Evolutionary conservation across 352 stramenopile genomes (phyloP), one percentile per base, ranked within the genome.

Genomic region (Phytophthora nicotianae): DNA sequence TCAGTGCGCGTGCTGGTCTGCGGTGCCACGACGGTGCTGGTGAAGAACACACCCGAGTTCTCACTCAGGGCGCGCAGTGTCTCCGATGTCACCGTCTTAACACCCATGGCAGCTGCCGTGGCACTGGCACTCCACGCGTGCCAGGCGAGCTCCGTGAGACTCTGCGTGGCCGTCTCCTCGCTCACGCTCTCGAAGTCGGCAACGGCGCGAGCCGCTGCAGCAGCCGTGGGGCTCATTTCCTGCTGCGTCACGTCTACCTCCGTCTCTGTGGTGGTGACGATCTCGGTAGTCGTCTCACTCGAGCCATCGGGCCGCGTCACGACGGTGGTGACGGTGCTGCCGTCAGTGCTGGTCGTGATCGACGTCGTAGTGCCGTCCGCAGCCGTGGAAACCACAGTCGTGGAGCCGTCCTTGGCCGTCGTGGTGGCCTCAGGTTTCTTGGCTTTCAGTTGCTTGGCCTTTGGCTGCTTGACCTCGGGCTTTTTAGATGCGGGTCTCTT

Each of bases 181-280:
- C 67, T 76, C 56, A 72, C 59, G 33, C 62, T 71, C 55, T 79
- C 70, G 29, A 75, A 72, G 41, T 75, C 66, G 10, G 50, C 60
- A 33, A 77, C 56, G 14, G 47, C 68, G 7, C 58, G 48, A n/a
- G 53, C 58, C 10, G 45, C 54, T 10, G 52, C 62, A 9, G 63
- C 53, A 13, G 65, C 49, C 29, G 58, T 77, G 32, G 65, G 63
- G 27, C 57, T 73, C 41, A 14, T 50, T 3, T 11, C 41, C 29
- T 63, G 45, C 14, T 54, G 47, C 40, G 49, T 60, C 57, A 42
- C 32, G 11, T 65, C 53, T 41, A 56, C 24, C 45, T 72, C 58
- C 14, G 64, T 64, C 57, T 72, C 64, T 16, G 47, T 67, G 17
- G 51, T 68, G 38, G 52, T 67, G 20, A 68, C 57, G 45, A 51